Conservation (phyloP, 768 basidiomycete species). For the Leccinum pellstonianum region DNA sequence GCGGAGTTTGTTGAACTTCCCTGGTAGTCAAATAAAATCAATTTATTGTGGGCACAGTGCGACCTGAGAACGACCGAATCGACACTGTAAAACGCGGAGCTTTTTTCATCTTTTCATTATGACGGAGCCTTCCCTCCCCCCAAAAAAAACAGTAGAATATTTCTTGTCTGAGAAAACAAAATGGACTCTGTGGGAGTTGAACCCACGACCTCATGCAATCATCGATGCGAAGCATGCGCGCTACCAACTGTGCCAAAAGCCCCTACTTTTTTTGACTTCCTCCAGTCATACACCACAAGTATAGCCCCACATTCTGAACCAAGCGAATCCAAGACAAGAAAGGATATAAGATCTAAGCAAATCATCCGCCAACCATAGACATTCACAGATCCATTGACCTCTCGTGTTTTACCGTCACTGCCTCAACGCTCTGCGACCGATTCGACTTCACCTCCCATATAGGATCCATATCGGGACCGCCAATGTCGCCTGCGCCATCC, state of each 20-base stretch:
- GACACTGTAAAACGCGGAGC: background rate
- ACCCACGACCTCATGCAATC: constrained; percentile 57
- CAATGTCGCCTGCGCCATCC: constrained; percentile 98
- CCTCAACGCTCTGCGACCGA: constrained; percentile 51
- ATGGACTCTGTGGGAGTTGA: constrained; percentile 45
- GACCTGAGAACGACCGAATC: background rate
- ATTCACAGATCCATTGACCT: constrained; percentile 37
- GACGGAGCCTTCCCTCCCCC: background rate
- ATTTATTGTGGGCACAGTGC: constrained; percentile 1
- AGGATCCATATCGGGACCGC: constrained; percentile 96
- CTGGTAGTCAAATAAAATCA: no score
- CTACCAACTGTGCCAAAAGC: constrained; percentile 62
- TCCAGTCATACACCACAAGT: background rate
- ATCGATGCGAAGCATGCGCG: constrained; percentile 55
- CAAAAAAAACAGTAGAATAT: background rate
- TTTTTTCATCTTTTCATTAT: background rate
- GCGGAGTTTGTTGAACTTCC: background rate
- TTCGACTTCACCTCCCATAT: constrained; percentile 90
- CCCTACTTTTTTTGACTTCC: constrained; percentile 16
- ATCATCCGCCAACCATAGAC: background rate
- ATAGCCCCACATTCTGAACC: background rate
- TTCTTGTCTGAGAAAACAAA: background rate
- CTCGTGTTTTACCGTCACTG: constrained; percentile 73
- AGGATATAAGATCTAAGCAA: constrained; percentile 16
- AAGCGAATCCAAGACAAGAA: background rate